Base-by-base conservation (phyloP, 371 early-diverging fungal genomes). In the Mortierella sp. region DNA sequence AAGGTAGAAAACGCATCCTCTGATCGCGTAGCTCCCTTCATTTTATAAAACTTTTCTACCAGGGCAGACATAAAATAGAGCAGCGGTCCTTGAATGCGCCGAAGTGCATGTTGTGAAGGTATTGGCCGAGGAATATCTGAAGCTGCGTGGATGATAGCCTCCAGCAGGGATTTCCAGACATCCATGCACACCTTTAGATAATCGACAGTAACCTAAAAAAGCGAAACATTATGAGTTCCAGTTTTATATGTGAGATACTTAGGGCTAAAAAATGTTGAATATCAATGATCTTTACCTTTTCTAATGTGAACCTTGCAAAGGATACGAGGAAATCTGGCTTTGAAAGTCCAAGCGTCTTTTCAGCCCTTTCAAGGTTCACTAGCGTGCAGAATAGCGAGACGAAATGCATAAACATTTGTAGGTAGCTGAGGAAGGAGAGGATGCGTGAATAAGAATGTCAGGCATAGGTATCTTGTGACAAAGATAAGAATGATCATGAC, bases 341-440 rank as follows among this genome's bases (percentile, higher is more conserved):
- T n/a, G 81, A 72, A 12, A 80, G 70, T 6, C 76, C 76, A 1
- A 75, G 62, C 3, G 66, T 58, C 26, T 69, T 67, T 40, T 80
- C 81, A 12, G 81, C 81, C 40, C 81, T 68, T 51, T 80, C 81
- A 26, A 80, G 69, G 39, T 80, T 75, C 12, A 57, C 55, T 63
- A 75, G 43, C 24, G 75, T 72, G 61, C 81, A 80, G 62, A 80
- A 80, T 24, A 80, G 37, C 12, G 81, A 71, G 5, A 80, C 73
- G 40, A 80, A 80, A 60, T 80, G 75, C 81, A 80, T 75, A 63
- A 80, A 80, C 72, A 75, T 75, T 66, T 80, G 75, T 24, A 75
- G 72, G 51, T 80, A 80, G 30, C 79, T 79, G 66, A 37, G 45
- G 37, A 58, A 26, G 52, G 26, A 64, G n/a, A 20, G 30, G 43